Conservation (phyloP, 1,284 basidiomycete species). For the Ganoderma lucidum region DNA sequence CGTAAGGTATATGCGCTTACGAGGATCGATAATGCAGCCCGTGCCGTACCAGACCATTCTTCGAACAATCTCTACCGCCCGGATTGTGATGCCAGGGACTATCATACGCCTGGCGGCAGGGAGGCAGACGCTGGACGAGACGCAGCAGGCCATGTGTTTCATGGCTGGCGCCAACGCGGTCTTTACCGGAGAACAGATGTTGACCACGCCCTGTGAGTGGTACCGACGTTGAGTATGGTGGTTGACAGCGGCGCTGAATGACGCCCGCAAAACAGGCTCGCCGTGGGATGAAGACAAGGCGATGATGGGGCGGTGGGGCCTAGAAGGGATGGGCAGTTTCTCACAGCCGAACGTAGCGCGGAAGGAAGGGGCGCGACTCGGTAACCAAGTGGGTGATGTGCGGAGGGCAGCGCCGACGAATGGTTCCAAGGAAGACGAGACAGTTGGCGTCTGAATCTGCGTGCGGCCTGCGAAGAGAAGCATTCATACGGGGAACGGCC, state of each 20-base stretch:
- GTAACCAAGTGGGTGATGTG: conserved; percentile 15
- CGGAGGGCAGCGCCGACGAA: conserved; percentile 12
- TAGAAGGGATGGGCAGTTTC: conserved; percentile 91
- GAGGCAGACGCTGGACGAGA: conserved; percentile 88
- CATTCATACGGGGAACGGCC: not conserved
- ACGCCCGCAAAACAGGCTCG: conserved; percentile 57
- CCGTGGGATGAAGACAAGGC: conserved; percentile 95
- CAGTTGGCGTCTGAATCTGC: conserved; percentile 25
- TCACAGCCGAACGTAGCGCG: conserved; percentile 59
- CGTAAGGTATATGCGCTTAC: conserved; percentile 10
- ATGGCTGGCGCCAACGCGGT: conserved; percentile 99
- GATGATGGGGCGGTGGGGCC: conserved; percentile 94
- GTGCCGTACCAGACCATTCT: conserved; percentile 87
- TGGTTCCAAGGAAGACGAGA: conserved; percentile 15
- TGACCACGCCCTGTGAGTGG: conserved; percentile 91
- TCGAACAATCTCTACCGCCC: conserved; percentile 94
- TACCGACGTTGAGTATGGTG: conserved; percentile 8
- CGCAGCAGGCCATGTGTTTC: conserved; percentile 97
- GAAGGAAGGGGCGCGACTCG: conserved; percentile 54
- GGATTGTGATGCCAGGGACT: conserved; percentile 90
- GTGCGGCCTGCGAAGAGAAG: not conserved
- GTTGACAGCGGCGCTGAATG: conserved; percentile 25
- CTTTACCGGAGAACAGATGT: conserved; percentile 97
- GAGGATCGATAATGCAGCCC: conserved; percentile 54
- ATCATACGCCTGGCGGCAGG: conserved; percentile 98